Conservation (phyloP, 1,284 basidiomycete genomes). For the Ganoderma boninense region DNA sequence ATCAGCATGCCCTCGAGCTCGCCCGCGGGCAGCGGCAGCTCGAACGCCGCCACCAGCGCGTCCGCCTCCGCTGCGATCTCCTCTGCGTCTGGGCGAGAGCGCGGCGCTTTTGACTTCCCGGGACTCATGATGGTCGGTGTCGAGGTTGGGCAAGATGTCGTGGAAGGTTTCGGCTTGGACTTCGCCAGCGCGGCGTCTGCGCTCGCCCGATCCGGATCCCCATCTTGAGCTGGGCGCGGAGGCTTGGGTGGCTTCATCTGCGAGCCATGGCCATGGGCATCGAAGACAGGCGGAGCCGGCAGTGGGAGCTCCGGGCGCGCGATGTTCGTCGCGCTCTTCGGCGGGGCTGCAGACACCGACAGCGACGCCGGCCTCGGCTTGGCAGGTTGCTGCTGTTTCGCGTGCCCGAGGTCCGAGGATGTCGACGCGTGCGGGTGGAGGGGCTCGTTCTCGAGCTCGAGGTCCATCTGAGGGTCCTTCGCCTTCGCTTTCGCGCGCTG, state of each 20-base stretch:
- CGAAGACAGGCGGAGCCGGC: constrained; percentile 1
- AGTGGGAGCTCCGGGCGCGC: background rate
- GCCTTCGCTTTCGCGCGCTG: constrained; percentile 10
- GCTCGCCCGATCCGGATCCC: background rate
- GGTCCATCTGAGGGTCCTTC: constrained; percentile 6
- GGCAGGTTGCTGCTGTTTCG: background rate
- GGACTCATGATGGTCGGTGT: background rate
- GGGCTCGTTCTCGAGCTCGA: constrained; percentile 26
- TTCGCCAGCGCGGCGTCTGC: background rate
- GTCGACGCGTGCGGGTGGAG: constrained; percentile 5
- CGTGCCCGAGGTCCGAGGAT: background rate
- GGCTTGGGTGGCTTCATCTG: background rate
- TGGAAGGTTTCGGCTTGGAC: background rate
- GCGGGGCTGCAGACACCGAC: constrained; percentile 10
- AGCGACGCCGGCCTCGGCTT: background rate
- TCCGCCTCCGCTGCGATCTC: constrained; percentile 2
- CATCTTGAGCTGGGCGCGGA: background rate
- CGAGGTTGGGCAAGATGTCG: background rate
- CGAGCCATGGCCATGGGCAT: background rate
- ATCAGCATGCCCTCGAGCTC: constrained; percentile 65
- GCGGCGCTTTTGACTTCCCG: background rate
- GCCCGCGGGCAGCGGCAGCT: constrained; percentile 34
- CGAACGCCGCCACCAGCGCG: constrained; percentile 14
- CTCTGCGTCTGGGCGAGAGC: background rate
- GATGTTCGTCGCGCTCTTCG: constrained; percentile 31